Percentiles rank a stretch among this genome's conserved stretches.
phyloP scores from a whole-genome alignment of 2,329 filamentous ascomycete species.

The Tolypocladium paradoxum region DNA sequence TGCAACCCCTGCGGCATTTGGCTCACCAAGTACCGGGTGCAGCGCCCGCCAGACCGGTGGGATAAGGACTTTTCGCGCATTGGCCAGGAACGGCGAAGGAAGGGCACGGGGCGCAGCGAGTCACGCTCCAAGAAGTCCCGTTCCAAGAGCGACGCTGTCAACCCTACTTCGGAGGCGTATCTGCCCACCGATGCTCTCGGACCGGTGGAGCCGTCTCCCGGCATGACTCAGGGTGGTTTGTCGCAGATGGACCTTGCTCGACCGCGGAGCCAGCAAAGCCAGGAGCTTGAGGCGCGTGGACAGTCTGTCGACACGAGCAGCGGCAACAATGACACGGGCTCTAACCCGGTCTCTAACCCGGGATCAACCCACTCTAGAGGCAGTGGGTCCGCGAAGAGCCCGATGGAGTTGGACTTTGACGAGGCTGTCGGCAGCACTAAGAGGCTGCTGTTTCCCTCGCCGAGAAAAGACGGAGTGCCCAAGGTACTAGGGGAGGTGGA shows the following conservation, averaged over 20 bases:
- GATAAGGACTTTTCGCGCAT: conserved; percentile 49
- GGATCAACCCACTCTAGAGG: conserved; percentile 44
- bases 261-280: conserved; percentile 1
- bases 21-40: conserved; percentile 78
- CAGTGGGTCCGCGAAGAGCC: conserved; percentile 45
- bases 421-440: conserved; percentile 46
- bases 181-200: conserved; percentile 42
- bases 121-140: conserved; percentile 37
- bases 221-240: conserved; percentile 8
- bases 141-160: conserved; percentile 34
- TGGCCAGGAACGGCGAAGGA: conserved; percentile 39
- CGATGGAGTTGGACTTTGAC: conserved; percentile 41
- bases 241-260: conserved; percentile 7
- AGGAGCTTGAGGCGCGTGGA: background rate
- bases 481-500: conserved; percentile 51
- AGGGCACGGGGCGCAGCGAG: conserved; percentile 28
- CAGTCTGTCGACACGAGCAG: background rate
- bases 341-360: conserved; percentile 16
- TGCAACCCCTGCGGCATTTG: conserved; percentile 97
- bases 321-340: conserved; percentile 9
- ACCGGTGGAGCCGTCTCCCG: conserved; percentile 29
- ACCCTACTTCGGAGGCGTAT: conserved; percentile 43
- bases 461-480: conserved; percentile 51
- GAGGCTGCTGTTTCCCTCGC: conserved; percentile 67
- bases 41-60: conserved; percentile 79